A percentile compares a stretch with the other conserved stretches of the same genome.
These are phyloP conservation scores for Myriangium duriaei DNA, from an alignment of 2,329 filamentous ascomycete genomes.

Conservation along the genomic window DNA sequence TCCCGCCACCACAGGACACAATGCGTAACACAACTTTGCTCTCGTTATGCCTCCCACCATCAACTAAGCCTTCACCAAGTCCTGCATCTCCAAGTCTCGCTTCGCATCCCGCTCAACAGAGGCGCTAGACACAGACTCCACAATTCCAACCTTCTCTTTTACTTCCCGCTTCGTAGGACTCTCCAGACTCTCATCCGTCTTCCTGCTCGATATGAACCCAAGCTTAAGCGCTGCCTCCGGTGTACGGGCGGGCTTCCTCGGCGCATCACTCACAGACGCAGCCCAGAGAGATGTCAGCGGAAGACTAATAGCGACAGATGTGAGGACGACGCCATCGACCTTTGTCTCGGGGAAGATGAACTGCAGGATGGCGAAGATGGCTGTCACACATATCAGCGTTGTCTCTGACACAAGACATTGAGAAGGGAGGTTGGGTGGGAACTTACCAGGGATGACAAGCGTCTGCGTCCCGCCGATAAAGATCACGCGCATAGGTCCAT, in stretches of 20 bases:
- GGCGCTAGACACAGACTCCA: no score
- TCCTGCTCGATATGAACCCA: no score
- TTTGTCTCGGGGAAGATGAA: slow-evolving; percentile 38
- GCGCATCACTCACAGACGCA: slow-evolving; percentile 22
- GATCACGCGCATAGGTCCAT: slow-evolving; percentile 53
- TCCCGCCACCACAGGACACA: no score
- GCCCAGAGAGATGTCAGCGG: slow-evolving; percentile 59
- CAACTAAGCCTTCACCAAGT: slow-evolving; percentile 5
- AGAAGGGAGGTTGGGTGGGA: background rate
- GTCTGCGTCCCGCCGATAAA: slow-evolving; percentile 58
- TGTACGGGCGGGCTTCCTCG: no score
- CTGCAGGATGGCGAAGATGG: slow-evolving; percentile 47
- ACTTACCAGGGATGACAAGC: slow-evolving; percentile 50
- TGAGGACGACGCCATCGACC: slow-evolving; percentile 42
- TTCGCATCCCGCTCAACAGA: background rate
- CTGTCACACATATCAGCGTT: slow-evolving; percentile 27
- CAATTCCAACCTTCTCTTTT: no score
- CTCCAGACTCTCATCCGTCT: background rate
- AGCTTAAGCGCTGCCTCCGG: no score
- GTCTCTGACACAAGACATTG: slow-evolving; percentile 11
- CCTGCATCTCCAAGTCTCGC: slow-evolving; percentile 14
- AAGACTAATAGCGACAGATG: slow-evolving; percentile 49
- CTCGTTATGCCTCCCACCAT: no score
- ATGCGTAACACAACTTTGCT: no score
- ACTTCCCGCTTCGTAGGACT: no score